phyloP scores from a whole-genome alignment of 2,329 filamentous ascomycete genomes.

The Stemphylium beticola region DNA sequence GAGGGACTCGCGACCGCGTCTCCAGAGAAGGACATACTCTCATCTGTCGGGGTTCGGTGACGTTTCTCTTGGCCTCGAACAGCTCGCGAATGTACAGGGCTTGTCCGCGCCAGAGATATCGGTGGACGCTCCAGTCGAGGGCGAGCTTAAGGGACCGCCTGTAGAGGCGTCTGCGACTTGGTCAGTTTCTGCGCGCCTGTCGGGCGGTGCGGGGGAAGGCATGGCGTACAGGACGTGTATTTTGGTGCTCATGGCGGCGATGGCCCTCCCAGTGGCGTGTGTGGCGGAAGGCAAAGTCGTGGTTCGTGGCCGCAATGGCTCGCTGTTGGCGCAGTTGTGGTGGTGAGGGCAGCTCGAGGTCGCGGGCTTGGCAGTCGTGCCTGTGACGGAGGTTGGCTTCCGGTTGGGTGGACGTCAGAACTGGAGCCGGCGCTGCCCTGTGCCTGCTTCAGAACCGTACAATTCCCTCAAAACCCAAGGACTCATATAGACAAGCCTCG shows the following conservation, averaged over 20 bases:
- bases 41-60: constrained; percentile 84
- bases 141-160: constrained; percentile 90
- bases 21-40: constrained; percentile 64
- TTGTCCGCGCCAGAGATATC: constrained; percentile 92
- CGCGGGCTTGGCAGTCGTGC: constrained; percentile 32
- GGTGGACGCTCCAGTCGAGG: constrained; percentile 93
- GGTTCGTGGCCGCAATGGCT: constrained; percentile 39
- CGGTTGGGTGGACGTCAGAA: constrained; percentile 39
- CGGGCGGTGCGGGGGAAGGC: constrained; percentile 13
- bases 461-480: constrained; percentile 38
- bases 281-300: constrained; percentile 17
- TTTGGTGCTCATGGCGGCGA: constrained; percentile 50
- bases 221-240: constrained; percentile 45
- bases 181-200: constrained; percentile 35
- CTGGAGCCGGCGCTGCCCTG: constrained; percentile 21
- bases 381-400: constrained; percentile 32
- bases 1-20: neutral
- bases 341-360: constrained; percentile 33
- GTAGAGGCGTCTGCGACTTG: constrained; percentile 70
- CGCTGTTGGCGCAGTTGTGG: constrained; percentile 23
- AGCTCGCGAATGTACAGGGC: constrained; percentile 93
- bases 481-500: neutral
- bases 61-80: constrained; percentile 89
- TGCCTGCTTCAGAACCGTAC: constrained; percentile 21
- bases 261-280: constrained; percentile 18